Evolutionary conservation across 305 asterid species (phyloP), one percentile per base, ranked within the genome.

Genomic region (Lippia alba): DNA sequence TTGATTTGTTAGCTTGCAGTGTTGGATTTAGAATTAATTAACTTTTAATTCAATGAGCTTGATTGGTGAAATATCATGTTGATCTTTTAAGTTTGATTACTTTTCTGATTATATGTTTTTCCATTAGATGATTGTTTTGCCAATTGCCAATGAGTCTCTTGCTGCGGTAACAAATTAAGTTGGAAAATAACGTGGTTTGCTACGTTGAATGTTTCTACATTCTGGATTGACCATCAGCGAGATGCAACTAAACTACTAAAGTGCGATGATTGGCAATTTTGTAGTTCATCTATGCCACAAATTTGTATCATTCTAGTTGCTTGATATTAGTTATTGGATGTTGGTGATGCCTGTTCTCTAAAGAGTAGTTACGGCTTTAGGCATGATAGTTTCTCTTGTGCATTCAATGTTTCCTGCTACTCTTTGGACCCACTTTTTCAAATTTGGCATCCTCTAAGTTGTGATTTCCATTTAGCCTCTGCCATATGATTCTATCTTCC

Each of bases 21-120:
- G 58, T 17, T 67, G 40, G 56, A 0, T 48, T 62, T 44, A 45
- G 18, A 14, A 57, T 54, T 30, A 51, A 16, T 2, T 49, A 49
- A 56, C 2, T 48, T 63, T 57, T 34, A 19, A 60, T 51, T 53
- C 7, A 41, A 44, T 57, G 59, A 60, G 30, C 70, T 12, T 72
- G 33, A 50, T 17, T 2, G 41, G 49, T 12, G 30, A 34, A 17
- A 14, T 4, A 15, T 12, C 69, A 9, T 33, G 17, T 41, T 32
- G 19, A 72, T 56, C 30, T 15, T 12, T 18, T 24, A 24, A 46
- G 17, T 8, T 18, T 56, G 15, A 16, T 39, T 41, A 3, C 30
- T 8, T 12, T 12, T 50, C 14, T 19, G 14, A 24, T 66, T 57
- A 61, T 20, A 15, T 14, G 32, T 70, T 64, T 10, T 17, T 4